Conservation (phyloP, 192 early-diverging fungal species). For the Nowakowskiella sp. region DNA sequence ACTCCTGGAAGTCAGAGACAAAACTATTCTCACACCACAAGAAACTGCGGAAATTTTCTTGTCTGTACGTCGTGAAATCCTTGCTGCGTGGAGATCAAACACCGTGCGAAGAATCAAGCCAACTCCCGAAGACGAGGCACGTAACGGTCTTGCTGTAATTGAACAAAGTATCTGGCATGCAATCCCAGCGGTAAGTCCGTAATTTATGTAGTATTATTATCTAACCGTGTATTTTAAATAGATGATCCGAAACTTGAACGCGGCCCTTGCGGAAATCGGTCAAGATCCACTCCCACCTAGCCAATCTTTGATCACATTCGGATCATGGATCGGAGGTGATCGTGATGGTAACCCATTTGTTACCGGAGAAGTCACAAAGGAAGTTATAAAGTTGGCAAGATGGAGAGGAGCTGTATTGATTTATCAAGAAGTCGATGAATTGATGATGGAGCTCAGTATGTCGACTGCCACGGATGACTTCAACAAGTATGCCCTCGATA, state of each 20-base stretch:
- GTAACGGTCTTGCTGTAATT: conserved; percentile 22
- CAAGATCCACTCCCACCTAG: conserved; percentile 12
- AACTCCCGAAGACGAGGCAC: conserved; percentile 27
- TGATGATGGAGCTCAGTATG: conserved; percentile 27
- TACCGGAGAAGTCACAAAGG: conserved; percentile 20
- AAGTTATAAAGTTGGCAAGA: conserved; percentile 24
- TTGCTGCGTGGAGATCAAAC: conserved; percentile 24
- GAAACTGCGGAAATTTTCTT: conserved; percentile 10
- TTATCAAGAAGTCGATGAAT: conserved; percentile 20
- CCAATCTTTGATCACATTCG: conserved; percentile 15
- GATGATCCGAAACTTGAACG: conserved; percentile 18
- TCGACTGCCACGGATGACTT: conserved; percentile 10
- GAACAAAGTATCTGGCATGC: conserved; percentile 20
- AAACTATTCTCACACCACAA: conserved; percentile 18
- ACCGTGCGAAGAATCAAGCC: conserved; percentile 28
- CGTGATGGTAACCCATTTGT: conserved; percentile 32
- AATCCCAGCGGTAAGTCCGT: too few relatives aligned
- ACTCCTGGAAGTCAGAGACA: conserved; percentile 12
- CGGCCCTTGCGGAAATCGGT: conserved; percentile 18
- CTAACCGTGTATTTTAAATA: too few relatives aligned
- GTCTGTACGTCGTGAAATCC: conserved; percentile 13
- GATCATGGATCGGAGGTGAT: conserved; percentile 28
- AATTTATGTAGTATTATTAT: too few relatives aligned
- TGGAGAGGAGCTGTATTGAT: conserved; percentile 29
- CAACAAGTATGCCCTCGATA: not conserved